Percentiles rank a stretch among this genome's conserved stretches.
These are phyloP conservation scores for Chloranthus sessilifolius DNA, from an alignment of 164 flowering plant species.

Conservation along the genomic window DNA sequence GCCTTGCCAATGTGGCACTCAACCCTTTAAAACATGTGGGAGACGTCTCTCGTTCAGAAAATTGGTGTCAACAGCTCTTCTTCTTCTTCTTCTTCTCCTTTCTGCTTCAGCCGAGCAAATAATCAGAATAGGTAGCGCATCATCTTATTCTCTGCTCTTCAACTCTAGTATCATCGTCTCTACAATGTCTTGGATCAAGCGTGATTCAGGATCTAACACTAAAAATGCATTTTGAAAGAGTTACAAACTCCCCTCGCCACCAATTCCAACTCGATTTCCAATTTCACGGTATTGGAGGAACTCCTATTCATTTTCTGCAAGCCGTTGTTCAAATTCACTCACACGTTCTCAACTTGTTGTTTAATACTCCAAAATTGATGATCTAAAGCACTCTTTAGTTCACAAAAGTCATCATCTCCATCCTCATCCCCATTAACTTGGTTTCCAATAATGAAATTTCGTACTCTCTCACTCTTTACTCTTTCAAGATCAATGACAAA, in stretches of 20 bases:
- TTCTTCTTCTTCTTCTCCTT: too few relatives aligned
- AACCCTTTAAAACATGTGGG: too few relatives aligned
- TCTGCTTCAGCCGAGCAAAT: too few relatives aligned
- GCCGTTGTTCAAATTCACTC: slow-evolving; percentile 17
- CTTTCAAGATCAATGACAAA: slow-evolving; percentile 28
- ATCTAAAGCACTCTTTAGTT: slow-evolving; percentile 50
- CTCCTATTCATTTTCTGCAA: slow-evolving; percentile 15
- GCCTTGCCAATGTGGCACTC: too few relatives aligned
- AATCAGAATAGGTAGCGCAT: too few relatives aligned
- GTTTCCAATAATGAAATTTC: slow-evolving; percentile 13
- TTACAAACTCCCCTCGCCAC: slow-evolving; percentile 10
- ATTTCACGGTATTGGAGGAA: background rate
- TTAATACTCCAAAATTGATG: slow-evolving; percentile 51
- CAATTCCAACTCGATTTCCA: slow-evolving; percentile 10
- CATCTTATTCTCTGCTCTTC: too few relatives aligned
- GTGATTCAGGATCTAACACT: background rate
- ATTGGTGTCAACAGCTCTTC: too few relatives aligned
- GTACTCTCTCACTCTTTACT: slow-evolving; percentile 23
- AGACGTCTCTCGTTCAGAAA: too few relatives aligned
- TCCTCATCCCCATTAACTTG: slow-evolving; percentile 21
- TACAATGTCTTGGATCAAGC: too few relatives aligned
- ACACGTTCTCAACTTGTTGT: slow-evolving; percentile 41
- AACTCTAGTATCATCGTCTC: too few relatives aligned
- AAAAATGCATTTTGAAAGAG: background rate
- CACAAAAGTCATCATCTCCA: slow-evolving; percentile 34